Base-by-base conservation (phyloP, 371 early-diverging fungal species). In the Umbelopsis sp. region DNA sequence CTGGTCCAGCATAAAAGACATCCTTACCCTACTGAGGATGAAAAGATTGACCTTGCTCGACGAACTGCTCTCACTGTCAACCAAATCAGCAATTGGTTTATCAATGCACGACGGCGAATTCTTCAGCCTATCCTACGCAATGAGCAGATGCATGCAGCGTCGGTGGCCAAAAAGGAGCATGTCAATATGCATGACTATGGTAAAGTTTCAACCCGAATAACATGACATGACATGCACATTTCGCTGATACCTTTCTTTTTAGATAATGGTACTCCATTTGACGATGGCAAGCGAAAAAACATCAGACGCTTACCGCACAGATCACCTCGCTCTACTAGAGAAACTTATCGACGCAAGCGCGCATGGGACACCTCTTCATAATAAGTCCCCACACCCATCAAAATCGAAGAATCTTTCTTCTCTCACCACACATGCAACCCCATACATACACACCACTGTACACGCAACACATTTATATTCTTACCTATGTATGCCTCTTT, bases 21-120 rank as follows among this genome's bases (percentile, higher is more conserved):
- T 66, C 94, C 96, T 2, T 96, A 93, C 69, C 96, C 96, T 0
- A 87, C 88, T 12, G 94, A 93, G 65, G 85, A 86, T 14, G 92
- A 93, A 68, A 96, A 96, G 74, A 77, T 83, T 48, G 72, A 75
- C 24, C 77, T 94, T 24, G 85, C 89, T 2, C 76, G 83, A 20
- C 80, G 82, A 18, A 94, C 94, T 0, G 87, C 88, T 0, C 73
- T 96, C 35, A 86, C 82, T 7, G 77, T 91, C 53, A 90, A 87
- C 53, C 96, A 96, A 76, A 90, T 94, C 65, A 93, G 91, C 62
- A 93, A 96, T 72, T 96, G 96, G 96, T 95, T 95, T 70, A 93
- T 96, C 66, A 96, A 96, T 76, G 94, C 94, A 4, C 73, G 96
- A 5, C 80, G 96, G 44, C 82, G 95, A 29, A 86, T 86, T 22